Conservation (phyloP, 1,139 yeast species). For the Wickerhamomyces sp. region DNA sequence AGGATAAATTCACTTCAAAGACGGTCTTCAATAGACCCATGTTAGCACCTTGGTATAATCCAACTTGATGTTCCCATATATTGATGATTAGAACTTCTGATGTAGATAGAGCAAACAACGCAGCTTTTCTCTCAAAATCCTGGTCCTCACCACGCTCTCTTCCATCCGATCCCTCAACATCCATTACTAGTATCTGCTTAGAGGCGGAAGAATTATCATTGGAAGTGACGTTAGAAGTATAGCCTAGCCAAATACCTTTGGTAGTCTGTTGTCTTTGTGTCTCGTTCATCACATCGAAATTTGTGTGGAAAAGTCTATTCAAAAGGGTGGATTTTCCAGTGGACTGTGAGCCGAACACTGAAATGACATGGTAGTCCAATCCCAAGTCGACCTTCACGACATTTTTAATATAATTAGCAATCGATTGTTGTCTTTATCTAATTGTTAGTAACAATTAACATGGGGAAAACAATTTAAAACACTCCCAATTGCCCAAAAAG, state of each 20-base stretch:
- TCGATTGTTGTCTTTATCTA: slow-evolving; percentile 7
- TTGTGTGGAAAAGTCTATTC: slow-evolving; percentile 79
- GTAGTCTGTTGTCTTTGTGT: slow-evolving; percentile 79
- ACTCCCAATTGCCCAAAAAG: background rate
- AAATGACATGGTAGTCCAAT: slow-evolving; percentile 78
- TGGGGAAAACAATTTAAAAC: background rate
- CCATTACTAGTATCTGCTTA: slow-evolving; percentile 70
- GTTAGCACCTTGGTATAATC: slow-evolving; percentile 95
- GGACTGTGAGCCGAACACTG: slow-evolving; percentile 96
- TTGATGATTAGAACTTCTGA: slow-evolving; percentile 87
- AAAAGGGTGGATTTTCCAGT: slow-evolving; percentile 93
- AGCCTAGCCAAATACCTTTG: slow-evolving; percentile 91
- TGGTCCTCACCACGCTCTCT: slow-evolving; percentile 98
- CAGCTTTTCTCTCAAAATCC: slow-evolving; percentile 95
- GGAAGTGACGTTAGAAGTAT: slow-evolving; percentile 43
- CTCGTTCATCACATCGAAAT: slow-evolving; percentile 93
- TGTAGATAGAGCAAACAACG: slow-evolving; percentile 88
- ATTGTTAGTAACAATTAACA: background rate
- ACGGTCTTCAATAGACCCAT: slow-evolving; percentile 95
- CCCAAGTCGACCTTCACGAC: slow-evolving; percentile 44
- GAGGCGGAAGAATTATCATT: slow-evolving; percentile 14
- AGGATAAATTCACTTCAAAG: slow-evolving; percentile 85
- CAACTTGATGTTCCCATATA: slow-evolving; percentile 97
- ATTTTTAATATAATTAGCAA: slow-evolving; percentile 30
- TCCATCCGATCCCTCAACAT: slow-evolving; percentile 98